Percentiles rank a stretch among this genome's conserved stretches.
These are phyloP conservation scores for Aquilaria malaccensis DNA, from an alignment of 345 rosid species.

Conservation along the genomic window DNA sequence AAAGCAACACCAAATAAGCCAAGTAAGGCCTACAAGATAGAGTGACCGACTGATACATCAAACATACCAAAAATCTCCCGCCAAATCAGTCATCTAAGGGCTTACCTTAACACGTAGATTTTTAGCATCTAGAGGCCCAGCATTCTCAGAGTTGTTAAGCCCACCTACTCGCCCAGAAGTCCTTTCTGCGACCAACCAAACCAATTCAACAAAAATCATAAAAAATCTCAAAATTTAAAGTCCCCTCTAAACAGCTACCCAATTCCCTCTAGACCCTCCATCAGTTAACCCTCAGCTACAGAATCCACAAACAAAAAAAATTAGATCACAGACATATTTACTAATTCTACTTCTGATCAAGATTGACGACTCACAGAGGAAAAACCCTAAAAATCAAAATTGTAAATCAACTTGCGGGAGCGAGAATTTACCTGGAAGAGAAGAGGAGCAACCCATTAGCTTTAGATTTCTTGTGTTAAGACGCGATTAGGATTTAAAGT, in stretches of 20 bases:
- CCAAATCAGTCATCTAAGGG: not conserved
- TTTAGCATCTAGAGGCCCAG: conserved; percentile 48
- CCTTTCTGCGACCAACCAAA: conserved; percentile 40
- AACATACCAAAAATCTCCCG: no score
- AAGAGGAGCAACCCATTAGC: conserved; percentile 87
- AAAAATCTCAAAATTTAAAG: conserved; percentile 10
- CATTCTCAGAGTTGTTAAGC: conserved; percentile 44
- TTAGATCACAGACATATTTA: no score
- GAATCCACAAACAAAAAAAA: not conserved
- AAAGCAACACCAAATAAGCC: no score
- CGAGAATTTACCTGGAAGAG: conserved; percentile 64
- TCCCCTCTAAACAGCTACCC: conserved; percentile 15
- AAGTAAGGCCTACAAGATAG: no score
- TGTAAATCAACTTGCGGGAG: not conserved
- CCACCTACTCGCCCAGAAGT: conserved; percentile 54
- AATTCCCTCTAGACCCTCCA: not conserved
- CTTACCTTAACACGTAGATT: conserved; percentile 84
- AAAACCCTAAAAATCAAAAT: conserved; percentile 5
- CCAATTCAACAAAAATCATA: not conserved
- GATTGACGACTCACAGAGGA: not conserved
- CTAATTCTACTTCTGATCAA: no score
- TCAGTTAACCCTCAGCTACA: not conserved
- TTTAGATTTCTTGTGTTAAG: not conserved
- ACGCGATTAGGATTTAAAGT: not conserved
- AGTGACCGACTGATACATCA: no score